Evolutionary conservation across 1,139 yeast species (phyloP), one percentile per base, ranked within the genome.

Genomic region (Candida tropicalis): DNA sequence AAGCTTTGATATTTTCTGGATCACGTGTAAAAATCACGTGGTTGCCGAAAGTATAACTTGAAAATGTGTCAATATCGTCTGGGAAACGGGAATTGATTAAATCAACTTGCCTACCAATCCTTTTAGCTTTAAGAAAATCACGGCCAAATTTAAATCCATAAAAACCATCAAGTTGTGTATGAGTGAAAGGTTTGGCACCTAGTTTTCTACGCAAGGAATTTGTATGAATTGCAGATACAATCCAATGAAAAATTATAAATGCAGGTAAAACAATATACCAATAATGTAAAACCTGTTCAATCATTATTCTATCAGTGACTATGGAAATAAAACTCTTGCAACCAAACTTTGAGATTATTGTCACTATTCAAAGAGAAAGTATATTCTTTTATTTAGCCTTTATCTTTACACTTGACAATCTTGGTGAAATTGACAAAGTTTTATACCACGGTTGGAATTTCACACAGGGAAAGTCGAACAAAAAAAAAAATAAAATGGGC

Each of bases 1-100:
- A 45, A 1, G 72, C 72, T 51, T 66, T 58, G 46, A 68, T 58
- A 53, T 66, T 63, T 39, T 62, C 68, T 8, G 67, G 66, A 18
- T 63, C 63, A 36, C 55, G 49, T n/a, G 58, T 57, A 12, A 49
- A 38, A 29, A 50, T 42, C 8, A 53, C 22, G 24, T 48, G 39
- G 10, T 53, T 51, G 5, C 62, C 65, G 45, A 59, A 54, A 22
- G 58, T 45, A 16, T 43, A 48, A 11, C 51, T 44, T 2, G 50
- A 50, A 45, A 56, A 44, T 3, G 55, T 55, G 7, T 40, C 47
- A 7, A 49, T 42, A 13, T 55, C 54, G 6, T 39, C 32, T 25
- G 44, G 38, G 18, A 50, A 50, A 13, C 44, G 43, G 12, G 35
- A 24, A 11, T 42, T 40, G 15, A 32, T 40, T 16, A 44, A 38